Percentiles rank a stretch among this genome's conserved stretches.
Evolutionary conservation across 805 yeast species (phyloP).

Genomic region (Nakazawaea wickerhamii): DNA sequence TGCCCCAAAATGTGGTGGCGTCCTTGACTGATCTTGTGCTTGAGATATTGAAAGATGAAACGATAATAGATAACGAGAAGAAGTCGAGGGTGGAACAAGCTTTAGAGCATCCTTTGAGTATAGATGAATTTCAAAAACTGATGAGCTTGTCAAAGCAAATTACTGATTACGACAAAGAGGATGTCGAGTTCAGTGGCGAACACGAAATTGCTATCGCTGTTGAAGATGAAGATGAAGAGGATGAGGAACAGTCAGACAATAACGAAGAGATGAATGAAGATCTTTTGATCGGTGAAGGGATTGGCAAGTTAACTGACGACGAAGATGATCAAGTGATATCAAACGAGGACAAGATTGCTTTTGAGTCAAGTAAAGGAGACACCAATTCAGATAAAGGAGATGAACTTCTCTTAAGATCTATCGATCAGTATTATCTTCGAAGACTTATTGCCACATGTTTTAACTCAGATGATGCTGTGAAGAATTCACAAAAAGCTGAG

Average conservation of each 20-base stretch:
- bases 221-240: conserved; percentile 40
- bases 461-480: conserved; percentile 32
- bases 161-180: conserved; percentile 38
- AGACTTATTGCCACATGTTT: conserved; percentile 35
- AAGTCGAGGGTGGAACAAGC: conserved; percentile 47
- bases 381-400: conserved; percentile 19
- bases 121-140: conserved; percentile 41
- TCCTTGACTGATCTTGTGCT: conserved; percentile 68
- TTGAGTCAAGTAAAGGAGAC: conserved; percentile 21
- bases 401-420: conserved; percentile 19
- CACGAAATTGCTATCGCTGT: conserved; percentile 38
- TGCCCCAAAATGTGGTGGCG: conserved; percentile 65
- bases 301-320: conserved; percentile 21
- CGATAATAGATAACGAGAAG: conserved; percentile 35
- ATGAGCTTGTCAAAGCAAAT: conserved; percentile 39
- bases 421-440: conserved; percentile 46
- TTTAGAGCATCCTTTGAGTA: conserved; percentile 35
- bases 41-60: conserved; percentile 46
- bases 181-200: conserved; percentile 23
- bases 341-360: conserved; percentile 24
- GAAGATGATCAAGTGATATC: conserved; percentile 23
- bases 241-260: conserved; percentile 26
- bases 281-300: conserved; percentile 21
- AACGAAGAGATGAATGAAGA: conserved; percentile 21
- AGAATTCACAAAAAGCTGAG: conserved; percentile 30